These are phyloP conservation scores for Aphanoascus verrucosus DNA, from an alignment of 2,329 filamentous ascomycete species.

Conservation along the genomic window DNA sequence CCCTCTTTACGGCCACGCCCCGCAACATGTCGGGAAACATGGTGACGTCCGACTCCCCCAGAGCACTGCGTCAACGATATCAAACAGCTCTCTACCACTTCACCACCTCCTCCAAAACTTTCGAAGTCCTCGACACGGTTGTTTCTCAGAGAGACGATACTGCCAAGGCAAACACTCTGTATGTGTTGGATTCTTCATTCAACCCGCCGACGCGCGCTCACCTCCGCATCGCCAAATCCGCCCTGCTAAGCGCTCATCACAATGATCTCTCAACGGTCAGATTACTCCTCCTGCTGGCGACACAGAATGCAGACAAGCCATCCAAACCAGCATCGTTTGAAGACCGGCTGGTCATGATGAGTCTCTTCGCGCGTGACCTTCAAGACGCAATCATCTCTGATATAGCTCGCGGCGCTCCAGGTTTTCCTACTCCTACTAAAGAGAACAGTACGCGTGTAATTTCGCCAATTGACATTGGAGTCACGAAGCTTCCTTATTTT, in stretches of 20 bases:
- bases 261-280: conserved; percentile 26
- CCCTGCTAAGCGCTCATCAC: conserved; percentile 32
- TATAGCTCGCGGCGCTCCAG: neutral
- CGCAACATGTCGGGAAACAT: neutral
- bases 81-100: conserved; percentile 35
- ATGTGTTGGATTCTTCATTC: conserved; percentile 56
- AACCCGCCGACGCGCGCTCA: conserved; percentile 55
- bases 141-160: conserved; percentile 16
- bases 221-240: conserved; percentile 44
- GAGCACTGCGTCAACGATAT: conserved; percentile 30
- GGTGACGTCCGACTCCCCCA: conserved; percentile 12
- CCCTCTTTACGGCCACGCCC: neutral
- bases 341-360: conserved; percentile 42
- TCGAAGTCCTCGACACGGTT: conserved; percentile 27
- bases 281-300: conserved; percentile 50
- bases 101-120: conserved; percentile 28
- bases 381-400: conserved; percentile 11
- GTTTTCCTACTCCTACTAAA: no score
- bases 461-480: conserved; percentile 37
- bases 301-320: conserved; percentile 55
- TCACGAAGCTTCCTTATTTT: conserved; percentile 41
- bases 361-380: conserved; percentile 37
- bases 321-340: conserved; percentile 40
- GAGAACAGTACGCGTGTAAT: neutral
- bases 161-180: conserved; percentile 32